A percentile compares a stretch with the other conserved stretches of the same genome.
These are phyloP conservation scores for Myochromella boudieri DNA, from an alignment of 768 basidiomycete species.

Conservation along the genomic window DNA sequence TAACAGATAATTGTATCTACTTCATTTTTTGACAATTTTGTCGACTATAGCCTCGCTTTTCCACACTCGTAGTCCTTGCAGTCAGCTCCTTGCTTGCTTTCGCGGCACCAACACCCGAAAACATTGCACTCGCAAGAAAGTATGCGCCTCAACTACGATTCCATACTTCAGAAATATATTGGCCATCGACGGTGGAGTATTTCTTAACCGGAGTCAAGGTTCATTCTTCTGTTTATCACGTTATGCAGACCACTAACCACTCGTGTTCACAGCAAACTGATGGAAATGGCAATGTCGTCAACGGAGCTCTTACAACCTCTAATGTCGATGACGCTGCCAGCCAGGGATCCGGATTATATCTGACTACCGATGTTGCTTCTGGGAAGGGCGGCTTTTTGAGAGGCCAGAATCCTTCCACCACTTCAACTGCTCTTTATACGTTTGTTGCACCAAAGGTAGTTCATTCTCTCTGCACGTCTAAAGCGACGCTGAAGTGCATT, in stretches of 20 bases:
- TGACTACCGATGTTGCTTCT: constrained; percentile 13
- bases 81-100: constrained; percentile 6
- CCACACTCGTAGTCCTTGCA: constrained; percentile 6
- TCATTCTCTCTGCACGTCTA: not conserved
- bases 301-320: constrained; percentile 3
- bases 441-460: constrained; percentile 19
- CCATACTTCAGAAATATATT: constrained; percentile 16
- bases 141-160: constrained; percentile 20
- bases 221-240: not conserved
- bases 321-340: constrained; percentile 11
- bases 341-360: constrained; percentile 12
- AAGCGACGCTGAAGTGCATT: not conserved
- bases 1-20: too few species aligned
- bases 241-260: not conserved
- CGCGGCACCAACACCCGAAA: constrained; percentile 12
- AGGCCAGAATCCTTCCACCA: constrained; percentile 18
- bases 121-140: constrained; percentile 16
- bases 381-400: constrained; percentile 16
- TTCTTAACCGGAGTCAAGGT: constrained; percentile 18
- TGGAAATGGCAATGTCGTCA: constrained; percentile 13
- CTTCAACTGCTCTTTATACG: constrained; percentile 12
- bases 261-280: constrained; percentile 16
- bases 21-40: too few species aligned
- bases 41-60: constrained; percentile 4
- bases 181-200: constrained; percentile 18